phyloP scores from a whole-genome alignment of 78 protist species.

The slime mould (Dictyostelium discoideum) region dicty_2.7 NC_007088.5:1708001-1708500 shows the following conservation, averaged over 20 bases:
- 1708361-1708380: neutral
- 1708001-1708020: neutral
- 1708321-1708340: neutral
- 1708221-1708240: neutral
- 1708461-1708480: slow-evolving; percentile 78
- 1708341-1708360: neutral
- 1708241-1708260: neutral
- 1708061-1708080: neutral
- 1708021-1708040: neutral
- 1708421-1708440: slow-evolving; percentile 26
- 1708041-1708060: neutral
- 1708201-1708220: neutral
- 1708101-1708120: neutral
- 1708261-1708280: no score
- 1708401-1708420: slow-evolving; percentile 9
- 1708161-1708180: neutral
- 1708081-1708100: neutral
- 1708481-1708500: slow-evolving; percentile 59
- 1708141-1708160: neutral
- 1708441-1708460: slow-evolving; percentile 54
- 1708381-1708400: slow-evolving; percentile 6
- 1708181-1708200: neutral
- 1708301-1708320: neutral
- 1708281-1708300: neutral
- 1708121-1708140: neutral